Percentiles rank a stretch among this genome's conserved stretches.
Conservation (phyloP, 2,329 filamentous ascomycete species). For the Onygenales sp. region DNA sequence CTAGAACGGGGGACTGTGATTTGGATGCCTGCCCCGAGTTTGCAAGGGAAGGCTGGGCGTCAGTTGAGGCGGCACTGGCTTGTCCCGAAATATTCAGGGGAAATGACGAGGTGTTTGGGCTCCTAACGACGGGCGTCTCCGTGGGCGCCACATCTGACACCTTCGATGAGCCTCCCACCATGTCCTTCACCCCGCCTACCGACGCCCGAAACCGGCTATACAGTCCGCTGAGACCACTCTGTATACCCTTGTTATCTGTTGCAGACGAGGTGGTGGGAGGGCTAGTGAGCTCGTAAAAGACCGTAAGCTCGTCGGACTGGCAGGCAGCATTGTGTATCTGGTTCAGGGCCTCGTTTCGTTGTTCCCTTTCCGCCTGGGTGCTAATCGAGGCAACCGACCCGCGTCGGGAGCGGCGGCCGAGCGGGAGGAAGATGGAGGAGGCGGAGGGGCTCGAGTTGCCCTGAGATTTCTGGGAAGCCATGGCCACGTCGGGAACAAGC, state of each 20-base stretch:
- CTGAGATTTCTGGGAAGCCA: constrained; percentile 28
- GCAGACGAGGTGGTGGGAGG: constrained; percentile 50
- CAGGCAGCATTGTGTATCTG: constrained; percentile 86
- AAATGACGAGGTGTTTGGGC: constrained; percentile 18
- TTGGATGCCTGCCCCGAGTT: constrained; percentile 28
- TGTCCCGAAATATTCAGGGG: constrained; percentile 15
- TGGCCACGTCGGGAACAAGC: constrained; percentile 9
- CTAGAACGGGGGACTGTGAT: constrained; percentile 26
- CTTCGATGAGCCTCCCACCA: constrained; percentile 26
- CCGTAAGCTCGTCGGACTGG: constrained; percentile 73
- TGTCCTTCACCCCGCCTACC: constrained; percentile 60
- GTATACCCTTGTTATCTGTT: constrained; percentile 61
- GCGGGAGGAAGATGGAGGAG: constrained; percentile 35
- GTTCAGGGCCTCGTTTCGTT: constrained; percentile 68
- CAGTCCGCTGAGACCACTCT: constrained; percentile 78
- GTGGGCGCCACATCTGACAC: constrained; percentile 19
- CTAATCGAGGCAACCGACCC: constrained; percentile 43
- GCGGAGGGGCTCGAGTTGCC: constrained; percentile 34
- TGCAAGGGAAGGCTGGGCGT: constrained; percentile 15
- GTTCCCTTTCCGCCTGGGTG: constrained; percentile 58
- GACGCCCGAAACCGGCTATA: constrained; percentile 79
- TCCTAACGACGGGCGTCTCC: constrained; percentile 19
- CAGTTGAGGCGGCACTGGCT: constrained; percentile 8
- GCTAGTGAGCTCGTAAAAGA: constrained; percentile 80
- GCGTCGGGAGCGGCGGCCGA: constrained; percentile 31